These are phyloP conservation scores for Metschnikowia cerradonensis DNA, from an alignment of 805 yeast species.

Conservation along the genomic window DNA sequence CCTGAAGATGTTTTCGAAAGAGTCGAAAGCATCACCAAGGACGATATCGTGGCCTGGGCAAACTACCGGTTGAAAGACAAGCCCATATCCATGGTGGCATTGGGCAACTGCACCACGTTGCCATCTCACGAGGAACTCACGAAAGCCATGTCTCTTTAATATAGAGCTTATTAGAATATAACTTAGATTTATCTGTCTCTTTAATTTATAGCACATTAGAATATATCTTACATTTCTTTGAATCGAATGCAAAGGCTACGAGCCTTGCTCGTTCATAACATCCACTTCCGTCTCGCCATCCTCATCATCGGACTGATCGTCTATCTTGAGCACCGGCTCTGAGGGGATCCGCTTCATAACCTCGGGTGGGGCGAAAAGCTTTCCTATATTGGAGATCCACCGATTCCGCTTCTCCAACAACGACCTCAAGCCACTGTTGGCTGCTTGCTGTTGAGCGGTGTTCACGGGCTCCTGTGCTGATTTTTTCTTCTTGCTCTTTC, in stretches of 20 bases:
- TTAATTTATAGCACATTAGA: not conserved
- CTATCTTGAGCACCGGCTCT: constrained; percentile 50
- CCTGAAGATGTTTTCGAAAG: constrained; percentile 72
- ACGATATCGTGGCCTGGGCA: constrained; percentile 86
- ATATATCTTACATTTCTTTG: not conserved
- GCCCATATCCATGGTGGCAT: constrained; percentile 86
- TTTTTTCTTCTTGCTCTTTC: constrained; percentile 64
- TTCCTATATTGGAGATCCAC: constrained; percentile 90
- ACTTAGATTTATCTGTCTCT: not conserved
- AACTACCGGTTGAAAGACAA: constrained; percentile 70
- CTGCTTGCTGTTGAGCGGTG: constrained; percentile 58
- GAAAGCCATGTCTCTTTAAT: constrained; percentile 29
- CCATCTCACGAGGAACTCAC: constrained; percentile 63
- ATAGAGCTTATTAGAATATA: not conserved
- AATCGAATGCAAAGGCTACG: not conserved
- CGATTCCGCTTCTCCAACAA: constrained; percentile 79
- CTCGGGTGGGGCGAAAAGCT: constrained; percentile 64
- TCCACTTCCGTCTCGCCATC: constrained; percentile 30
- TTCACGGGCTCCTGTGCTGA: constrained; percentile 20
- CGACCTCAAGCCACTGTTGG: constrained; percentile 73
- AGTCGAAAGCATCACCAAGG: constrained; percentile 72
- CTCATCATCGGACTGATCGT: constrained; percentile 30
- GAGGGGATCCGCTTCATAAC: constrained; percentile 74
- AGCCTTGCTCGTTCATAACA: constrained; percentile 16
- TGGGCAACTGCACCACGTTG: constrained; percentile 73